Percentiles rank a stretch among this genome's conserved stretches.
Conservation (phyloP, 78 protist species). For the slime mould (Dictyostelium discoideum) region DNA sequence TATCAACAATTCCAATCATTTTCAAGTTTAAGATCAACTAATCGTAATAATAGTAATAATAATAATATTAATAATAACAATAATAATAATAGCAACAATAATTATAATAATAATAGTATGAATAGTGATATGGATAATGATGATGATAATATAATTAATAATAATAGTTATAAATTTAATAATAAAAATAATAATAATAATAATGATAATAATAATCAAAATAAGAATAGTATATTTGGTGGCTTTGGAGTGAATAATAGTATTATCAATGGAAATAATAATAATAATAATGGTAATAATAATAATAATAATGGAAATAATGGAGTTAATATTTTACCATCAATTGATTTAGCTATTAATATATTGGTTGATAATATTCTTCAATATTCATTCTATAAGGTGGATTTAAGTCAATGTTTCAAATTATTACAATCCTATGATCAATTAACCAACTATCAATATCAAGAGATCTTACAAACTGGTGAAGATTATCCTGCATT, state of each 20-base stretch:
- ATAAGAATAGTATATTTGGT: background rate
- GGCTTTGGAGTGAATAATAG: background rate
- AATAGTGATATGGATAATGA: background rate
- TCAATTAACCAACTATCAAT: constrained; percentile 35
- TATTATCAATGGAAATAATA: background rate
- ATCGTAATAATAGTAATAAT: background rate
- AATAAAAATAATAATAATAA: background rate
- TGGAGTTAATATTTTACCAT: background rate
- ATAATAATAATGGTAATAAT: background rate
- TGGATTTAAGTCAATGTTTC: background rate
- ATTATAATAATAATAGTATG: background rate
- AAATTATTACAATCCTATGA: background rate
- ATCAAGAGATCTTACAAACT: background rate
- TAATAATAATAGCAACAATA: too few species aligned
- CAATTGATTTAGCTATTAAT: constrained; percentile 46
- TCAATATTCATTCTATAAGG: background rate
- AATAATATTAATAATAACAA: background rate
- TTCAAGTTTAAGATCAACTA: background rate
- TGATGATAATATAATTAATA: background rate
- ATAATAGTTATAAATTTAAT: background rate
- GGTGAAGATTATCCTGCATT: background rate
- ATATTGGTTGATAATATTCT: constrained; percentile 20
- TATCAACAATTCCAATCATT: background rate
- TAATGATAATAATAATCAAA: background rate
- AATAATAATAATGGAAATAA: background rate